These are phyloP conservation scores for Millerago galiae DNA, from an alignment of 805 yeast species.

Conservation along the genomic window DNA sequence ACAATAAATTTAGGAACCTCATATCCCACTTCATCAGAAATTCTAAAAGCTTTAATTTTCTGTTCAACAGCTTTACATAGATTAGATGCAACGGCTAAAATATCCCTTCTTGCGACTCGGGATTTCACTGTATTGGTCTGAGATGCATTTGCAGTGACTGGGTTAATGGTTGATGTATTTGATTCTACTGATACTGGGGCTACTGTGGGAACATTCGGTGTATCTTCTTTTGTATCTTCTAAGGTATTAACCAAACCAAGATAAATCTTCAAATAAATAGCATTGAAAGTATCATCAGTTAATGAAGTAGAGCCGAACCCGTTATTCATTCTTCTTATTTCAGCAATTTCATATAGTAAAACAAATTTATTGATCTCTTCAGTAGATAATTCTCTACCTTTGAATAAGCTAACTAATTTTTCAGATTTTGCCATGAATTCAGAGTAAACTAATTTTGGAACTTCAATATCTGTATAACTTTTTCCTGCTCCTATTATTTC, in stretches of 20 bases:
- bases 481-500: slow-evolving; percentile 35
- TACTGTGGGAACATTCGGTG: neutral
- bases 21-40: slow-evolving; percentile 11
- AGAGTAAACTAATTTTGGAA: slow-evolving; percentile 38
- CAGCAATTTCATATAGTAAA: slow-evolving; percentile 45
- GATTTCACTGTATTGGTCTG: slow-evolving; percentile 25
- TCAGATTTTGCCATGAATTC: slow-evolving; percentile 37
- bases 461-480: slow-evolving; percentile 44
- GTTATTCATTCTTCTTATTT: slow-evolving; percentile 64
- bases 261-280: slow-evolving; percentile 50
- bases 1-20: slow-evolving; percentile 8
- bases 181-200: neutral
- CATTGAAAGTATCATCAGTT: slow-evolving; percentile 66
- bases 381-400: slow-evolving; percentile 30
- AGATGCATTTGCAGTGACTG: neutral
- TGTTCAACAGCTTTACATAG: slow-evolving; percentile 16
- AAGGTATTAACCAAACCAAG: slow-evolving; percentile 4
- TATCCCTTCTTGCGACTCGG: slow-evolving; percentile 44
- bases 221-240: neutral
- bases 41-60: slow-evolving; percentile 7
- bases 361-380: slow-evolving; percentile 34
- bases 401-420: slow-evolving; percentile 20
- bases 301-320: slow-evolving; percentile 75
- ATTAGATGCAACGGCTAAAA: slow-evolving; percentile 29
- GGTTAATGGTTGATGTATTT: neutral